These are phyloP conservation scores for Elsinoe fawcettii DNA, from an alignment of 2,329 filamentous ascomycete genomes.

Conservation along the genomic window DNA sequence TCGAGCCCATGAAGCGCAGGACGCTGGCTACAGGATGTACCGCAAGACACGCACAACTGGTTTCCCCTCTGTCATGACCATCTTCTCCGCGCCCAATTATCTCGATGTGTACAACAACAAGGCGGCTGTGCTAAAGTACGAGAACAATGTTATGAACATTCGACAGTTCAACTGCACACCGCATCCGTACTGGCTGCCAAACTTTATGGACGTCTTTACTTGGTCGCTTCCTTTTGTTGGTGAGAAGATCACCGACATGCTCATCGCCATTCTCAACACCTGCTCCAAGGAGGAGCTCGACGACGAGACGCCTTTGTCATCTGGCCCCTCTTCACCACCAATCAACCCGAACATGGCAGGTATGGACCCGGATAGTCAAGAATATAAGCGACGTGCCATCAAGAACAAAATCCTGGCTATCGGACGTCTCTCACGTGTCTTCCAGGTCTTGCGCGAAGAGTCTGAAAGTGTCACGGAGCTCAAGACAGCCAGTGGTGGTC, in stretches of 20 bases:
- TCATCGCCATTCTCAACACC: conserved; percentile 95
- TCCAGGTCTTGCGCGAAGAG: conserved; percentile 96
- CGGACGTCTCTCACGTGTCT: conserved; percentile 89
- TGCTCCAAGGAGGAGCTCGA: conserved; percentile 97
- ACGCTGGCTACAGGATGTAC: conserved; percentile 98
- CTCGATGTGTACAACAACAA: conserved; percentile 99
- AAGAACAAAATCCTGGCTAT: conserved; percentile 99
- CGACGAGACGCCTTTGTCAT: conserved; percentile 66
- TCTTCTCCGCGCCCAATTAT: conserved; percentile 98
- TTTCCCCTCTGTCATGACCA: conserved; percentile 99
- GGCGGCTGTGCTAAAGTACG: conserved; percentile 95
- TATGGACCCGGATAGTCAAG: conserved; percentile 74
- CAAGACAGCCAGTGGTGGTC: conserved; percentile 90
- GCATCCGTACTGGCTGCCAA: conserved; percentile 97
- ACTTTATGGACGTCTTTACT: conserved; percentile 99
- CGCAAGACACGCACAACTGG: conserved; percentile 95
- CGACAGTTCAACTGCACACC: conserved; percentile 99
- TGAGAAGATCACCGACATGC: conserved; percentile 98
- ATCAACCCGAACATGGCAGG: conserved; percentile 31
- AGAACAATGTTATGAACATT: conserved; percentile 99
- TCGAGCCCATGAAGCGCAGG: conserved; percentile 94
- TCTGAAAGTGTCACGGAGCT: conserved; percentile 94
- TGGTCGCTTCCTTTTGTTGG: conserved; percentile 98
- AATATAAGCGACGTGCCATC: conserved; percentile 92
- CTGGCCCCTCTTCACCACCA: conserved; percentile 66